Percentiles rank a stretch among this genome's conserved stretches.
phyloP scores from a whole-genome alignment of 768 basidiomycete species.

The Termitomyces heimii region DNA sequence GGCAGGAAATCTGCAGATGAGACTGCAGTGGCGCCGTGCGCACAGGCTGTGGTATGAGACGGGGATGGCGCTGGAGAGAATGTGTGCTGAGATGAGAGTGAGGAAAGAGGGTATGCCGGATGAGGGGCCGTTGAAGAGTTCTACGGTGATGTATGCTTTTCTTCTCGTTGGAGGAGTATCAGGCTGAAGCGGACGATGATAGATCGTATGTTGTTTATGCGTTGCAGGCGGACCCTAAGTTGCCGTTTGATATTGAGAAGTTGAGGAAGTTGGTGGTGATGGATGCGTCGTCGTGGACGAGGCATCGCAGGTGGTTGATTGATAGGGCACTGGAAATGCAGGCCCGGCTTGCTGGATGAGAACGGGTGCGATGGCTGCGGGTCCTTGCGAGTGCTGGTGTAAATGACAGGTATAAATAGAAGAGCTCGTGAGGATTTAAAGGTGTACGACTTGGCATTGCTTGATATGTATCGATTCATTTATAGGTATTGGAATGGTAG shows the following conservation, averaged over 20 bases:
- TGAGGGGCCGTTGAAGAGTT: slow-evolving; percentile 17
- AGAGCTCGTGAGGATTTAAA: not conserved
- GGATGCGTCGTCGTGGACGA: slow-evolving; percentile 23
- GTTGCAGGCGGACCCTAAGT: slow-evolving; percentile 19
- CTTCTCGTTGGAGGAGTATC: not conserved
- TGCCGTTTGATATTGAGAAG: slow-evolving; percentile 22
- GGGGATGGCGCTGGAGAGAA: slow-evolving; percentile 21
- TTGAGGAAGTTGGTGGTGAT: slow-evolving; percentile 24
- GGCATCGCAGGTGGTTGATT: slow-evolving; percentile 22
- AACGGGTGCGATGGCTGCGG: not conserved
- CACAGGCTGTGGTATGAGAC: slow-evolving; percentile 26
- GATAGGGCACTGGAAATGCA: slow-evolving; percentile 2
- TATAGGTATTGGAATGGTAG: not conserved
- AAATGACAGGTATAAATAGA: not conserved
- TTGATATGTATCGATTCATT: not conserved
- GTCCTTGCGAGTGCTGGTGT: not conserved
- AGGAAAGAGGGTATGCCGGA: slow-evolving; percentile 9
- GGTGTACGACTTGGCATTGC: not conserved
- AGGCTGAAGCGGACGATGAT: not conserved
- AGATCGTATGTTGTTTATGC: slow-evolving; percentile 28
- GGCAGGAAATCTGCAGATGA: slow-evolving; percentile 4
- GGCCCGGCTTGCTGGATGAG: not conserved
- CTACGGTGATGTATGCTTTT: slow-evolving; percentile 25
- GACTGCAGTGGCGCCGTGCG: slow-evolving; percentile 25
- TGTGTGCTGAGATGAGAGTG: slow-evolving; percentile 22